A percentile compares a stretch with the other conserved stretches of the same genome.
Evolutionary conservation across 495 filamentous ascomycete genomes (phyloP).

Genomic region (Mycothermus thermophilus): DNA sequence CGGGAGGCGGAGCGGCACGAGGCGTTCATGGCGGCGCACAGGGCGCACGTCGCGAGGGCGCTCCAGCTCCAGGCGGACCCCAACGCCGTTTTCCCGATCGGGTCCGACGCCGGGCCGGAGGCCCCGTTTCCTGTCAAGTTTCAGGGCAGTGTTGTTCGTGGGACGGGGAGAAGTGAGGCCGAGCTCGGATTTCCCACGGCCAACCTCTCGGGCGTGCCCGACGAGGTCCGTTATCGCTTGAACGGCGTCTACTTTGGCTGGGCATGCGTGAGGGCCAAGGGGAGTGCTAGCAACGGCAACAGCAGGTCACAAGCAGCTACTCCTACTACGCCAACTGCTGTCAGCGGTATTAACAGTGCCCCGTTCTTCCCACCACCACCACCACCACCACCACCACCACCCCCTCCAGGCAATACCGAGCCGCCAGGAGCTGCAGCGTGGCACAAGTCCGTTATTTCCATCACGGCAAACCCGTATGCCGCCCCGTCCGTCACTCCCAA

Average conservation of each 20-base stretch:
- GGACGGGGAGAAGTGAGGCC: constrained; percentile 17
- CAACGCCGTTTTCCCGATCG: constrained; percentile 15
- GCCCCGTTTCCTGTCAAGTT: constrained; percentile 46
- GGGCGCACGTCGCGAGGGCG: constrained; percentile 18
- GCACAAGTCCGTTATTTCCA: constrained; percentile 41
- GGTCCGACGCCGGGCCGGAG: constrained; percentile 36
- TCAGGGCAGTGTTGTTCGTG: constrained; percentile 25
- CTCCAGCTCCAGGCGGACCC: constrained; percentile 2
- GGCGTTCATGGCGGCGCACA: constrained; percentile 16
- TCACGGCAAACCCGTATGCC: constrained; percentile 27
- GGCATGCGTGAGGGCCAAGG: constrained; percentile 24
- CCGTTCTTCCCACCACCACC: no score
- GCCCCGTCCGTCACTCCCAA: constrained; percentile 26
- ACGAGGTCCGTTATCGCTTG: constrained; percentile 35
- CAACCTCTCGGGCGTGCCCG: constrained; percentile 30
- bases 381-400: background rate
- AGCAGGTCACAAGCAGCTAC: no score
- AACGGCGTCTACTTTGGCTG: constrained; percentile 52
- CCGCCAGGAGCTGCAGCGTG: constrained; percentile 21
- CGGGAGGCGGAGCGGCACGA: constrained; percentile 1
- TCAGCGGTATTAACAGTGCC: no score
- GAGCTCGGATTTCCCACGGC: constrained; percentile 24
- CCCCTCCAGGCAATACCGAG: background rate
- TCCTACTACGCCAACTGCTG: no score
- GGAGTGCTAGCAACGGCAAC: background rate